These are phyloP conservation scores for Aurantiochytrium sp. DNA, from an alignment of 108 stramenopile genomes.

Conservation along the genomic window DNA sequence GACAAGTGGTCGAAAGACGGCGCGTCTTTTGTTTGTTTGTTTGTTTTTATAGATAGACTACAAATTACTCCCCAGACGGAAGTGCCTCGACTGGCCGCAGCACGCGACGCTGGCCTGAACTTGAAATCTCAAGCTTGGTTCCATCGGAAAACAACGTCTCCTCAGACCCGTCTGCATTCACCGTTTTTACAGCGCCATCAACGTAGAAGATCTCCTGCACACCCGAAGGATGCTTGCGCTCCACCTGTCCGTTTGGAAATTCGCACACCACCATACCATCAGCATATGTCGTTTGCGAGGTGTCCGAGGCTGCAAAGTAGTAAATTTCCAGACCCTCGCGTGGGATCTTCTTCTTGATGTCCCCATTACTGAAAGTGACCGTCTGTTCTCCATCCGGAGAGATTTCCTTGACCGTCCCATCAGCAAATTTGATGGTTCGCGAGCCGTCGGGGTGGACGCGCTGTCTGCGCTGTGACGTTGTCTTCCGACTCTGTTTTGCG, in stretches of 20 bases:
- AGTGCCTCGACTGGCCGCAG: no score
- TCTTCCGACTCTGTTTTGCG: not conserved
- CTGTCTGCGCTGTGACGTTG: not conserved
- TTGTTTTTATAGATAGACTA: no score
- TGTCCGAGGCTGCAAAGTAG: constrained; percentile 7
- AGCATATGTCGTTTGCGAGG: not conserved
- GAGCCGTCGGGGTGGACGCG: not conserved
- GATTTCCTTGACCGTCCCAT: not conserved
- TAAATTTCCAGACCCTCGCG: not conserved
- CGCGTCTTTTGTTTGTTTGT: no score
- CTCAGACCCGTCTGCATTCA: not conserved
- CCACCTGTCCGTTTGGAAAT: not conserved
- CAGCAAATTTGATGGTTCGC: not conserved
- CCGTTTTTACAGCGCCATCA: not conserved
- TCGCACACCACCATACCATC: constrained; percentile 6
- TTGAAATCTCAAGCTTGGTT: not conserved
- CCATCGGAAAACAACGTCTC: not conserved
- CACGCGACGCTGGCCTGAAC: not conserved
- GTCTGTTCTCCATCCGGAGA: not conserved
- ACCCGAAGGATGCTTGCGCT: not conserved
- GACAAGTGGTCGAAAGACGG: no score
- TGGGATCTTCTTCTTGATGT: not conserved
- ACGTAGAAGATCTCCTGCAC: not conserved
- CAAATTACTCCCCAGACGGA: no score
- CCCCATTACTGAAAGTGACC: not conserved